A percentile compares a stretch with the other conserved stretches of the same genome.
Evolutionary conservation across 495 filamentous ascomycete species (phyloP).

Genomic region (Hypoxylon lenormandii): DNA sequence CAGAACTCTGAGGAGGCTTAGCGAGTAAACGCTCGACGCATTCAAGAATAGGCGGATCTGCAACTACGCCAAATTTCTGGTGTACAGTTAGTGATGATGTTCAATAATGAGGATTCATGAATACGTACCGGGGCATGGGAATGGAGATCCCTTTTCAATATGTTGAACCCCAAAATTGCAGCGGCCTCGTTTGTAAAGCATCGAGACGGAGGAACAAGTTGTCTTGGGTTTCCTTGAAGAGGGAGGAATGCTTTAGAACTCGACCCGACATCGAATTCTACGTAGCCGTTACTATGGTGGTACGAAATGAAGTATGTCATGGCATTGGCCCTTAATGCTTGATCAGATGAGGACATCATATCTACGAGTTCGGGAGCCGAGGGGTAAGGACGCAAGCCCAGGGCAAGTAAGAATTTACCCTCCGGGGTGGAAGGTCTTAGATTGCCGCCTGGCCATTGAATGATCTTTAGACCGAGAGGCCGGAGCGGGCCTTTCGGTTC

Average conservation of each 20-base stretch:
- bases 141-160: slow-evolving; percentile 78
- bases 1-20: slow-evolving; percentile 73
- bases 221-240: slow-evolving; percentile 71
- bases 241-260: slow-evolving; percentile 77
- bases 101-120: background rate
- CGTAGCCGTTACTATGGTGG: slow-evolving; percentile 80
- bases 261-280: slow-evolving; percentile 65
- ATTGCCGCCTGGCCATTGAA: slow-evolving; percentile 81
- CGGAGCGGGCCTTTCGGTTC: slow-evolving; percentile 80
- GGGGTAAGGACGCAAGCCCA: slow-evolving; percentile 79
- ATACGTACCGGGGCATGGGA: slow-evolving; percentile 67
- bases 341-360: slow-evolving; percentile 77
- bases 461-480: slow-evolving; percentile 75
- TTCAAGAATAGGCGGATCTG: slow-evolving; percentile 79
- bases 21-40: slow-evolving; percentile 77
- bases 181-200: slow-evolving; percentile 86
- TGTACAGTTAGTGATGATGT: slow-evolving; percentile 10
- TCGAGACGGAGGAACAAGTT: slow-evolving; percentile 74
- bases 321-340: slow-evolving; percentile 68
- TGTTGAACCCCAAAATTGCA: slow-evolving; percentile 79
- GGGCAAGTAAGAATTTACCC: slow-evolving; percentile 74
- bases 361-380: slow-evolving; percentile 75
- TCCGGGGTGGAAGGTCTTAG: slow-evolving; percentile 73
- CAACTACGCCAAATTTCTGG: slow-evolving; percentile 80
- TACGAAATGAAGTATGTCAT: slow-evolving; percentile 86